These are phyloP conservation scores for Ustilago lituana DNA, from an alignment of 1,284 basidiomycete species.

Conservation along the genomic window DNA sequence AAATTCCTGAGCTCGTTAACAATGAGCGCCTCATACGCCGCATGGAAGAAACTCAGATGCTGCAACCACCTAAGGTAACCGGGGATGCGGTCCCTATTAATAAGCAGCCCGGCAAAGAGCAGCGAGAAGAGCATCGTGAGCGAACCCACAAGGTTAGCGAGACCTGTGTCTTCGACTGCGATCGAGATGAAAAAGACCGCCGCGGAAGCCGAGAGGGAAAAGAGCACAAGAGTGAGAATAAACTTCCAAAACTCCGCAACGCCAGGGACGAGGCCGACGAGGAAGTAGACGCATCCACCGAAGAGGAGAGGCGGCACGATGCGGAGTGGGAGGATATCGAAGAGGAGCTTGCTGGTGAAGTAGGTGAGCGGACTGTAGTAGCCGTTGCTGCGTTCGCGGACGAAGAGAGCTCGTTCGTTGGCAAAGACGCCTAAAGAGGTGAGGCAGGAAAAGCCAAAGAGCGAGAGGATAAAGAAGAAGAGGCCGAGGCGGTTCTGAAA, in stretches of 20 bases:
- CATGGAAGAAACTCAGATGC: slow-evolving; percentile 95
- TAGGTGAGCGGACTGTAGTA: slow-evolving; percentile 96
- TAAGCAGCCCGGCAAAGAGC: slow-evolving; percentile 91
- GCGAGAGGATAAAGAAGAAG: slow-evolving; percentile 93
- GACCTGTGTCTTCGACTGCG: slow-evolving; percentile 81
- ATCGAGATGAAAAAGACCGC: slow-evolving; percentile 90
- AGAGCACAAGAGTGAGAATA: slow-evolving; percentile 81
- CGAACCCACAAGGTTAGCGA: slow-evolving; percentile 91
- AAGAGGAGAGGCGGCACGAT: slow-evolving; percentile 93
- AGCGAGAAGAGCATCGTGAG: slow-evolving; percentile 93
- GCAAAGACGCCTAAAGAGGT: slow-evolving; percentile 91
- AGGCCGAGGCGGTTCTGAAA: slow-evolving; percentile 76
- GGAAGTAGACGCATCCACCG: slow-evolving; percentile 89
- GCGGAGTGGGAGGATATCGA: slow-evolving; percentile 92
- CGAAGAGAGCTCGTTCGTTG: slow-evolving; percentile 92
- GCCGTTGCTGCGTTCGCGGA: slow-evolving; percentile 94
- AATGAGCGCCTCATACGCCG: slow-evolving; percentile 93
- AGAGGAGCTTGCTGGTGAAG: slow-evolving; percentile 92
- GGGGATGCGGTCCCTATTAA: slow-evolving; percentile 88
- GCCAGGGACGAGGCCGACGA: slow-evolving; percentile 90
- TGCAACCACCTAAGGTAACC: slow-evolving; percentile 82
- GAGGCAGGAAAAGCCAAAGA: slow-evolving; percentile 95
- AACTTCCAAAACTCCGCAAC: slow-evolving; percentile 96
- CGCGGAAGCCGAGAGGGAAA: slow-evolving; percentile 92
- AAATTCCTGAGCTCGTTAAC: slow-evolving; percentile 94